phyloP scores from a whole-genome alignment of 2,329 filamentous ascomycete species.

The Fusarium brevicatenulatum region DNA sequence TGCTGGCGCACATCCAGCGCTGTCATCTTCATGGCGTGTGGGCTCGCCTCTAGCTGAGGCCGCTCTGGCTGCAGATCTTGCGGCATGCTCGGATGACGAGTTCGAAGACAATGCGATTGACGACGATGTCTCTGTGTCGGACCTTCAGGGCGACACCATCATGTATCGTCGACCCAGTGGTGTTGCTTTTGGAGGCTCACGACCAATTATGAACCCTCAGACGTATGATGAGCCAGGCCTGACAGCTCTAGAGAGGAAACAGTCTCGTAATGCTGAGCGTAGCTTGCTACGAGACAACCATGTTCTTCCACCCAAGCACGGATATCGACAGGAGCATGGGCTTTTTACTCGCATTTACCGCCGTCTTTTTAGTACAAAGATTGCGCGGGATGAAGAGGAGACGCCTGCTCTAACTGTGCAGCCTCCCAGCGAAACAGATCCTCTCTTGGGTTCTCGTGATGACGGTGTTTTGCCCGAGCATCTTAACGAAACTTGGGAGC shows the following conservation, averaged over 20 bases:
- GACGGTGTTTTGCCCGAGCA: constrained; percentile 60
- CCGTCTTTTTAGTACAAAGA: constrained; percentile 66
- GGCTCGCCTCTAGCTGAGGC: constrained; percentile 74
- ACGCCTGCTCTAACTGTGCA: constrained; percentile 49
- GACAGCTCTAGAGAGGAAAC: constrained; percentile 65
- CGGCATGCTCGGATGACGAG: constrained; percentile 70
- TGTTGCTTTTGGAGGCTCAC: constrained; percentile 76
- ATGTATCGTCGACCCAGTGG: constrained; percentile 81
- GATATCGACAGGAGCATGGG: constrained; percentile 46
- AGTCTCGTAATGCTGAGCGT: constrained; percentile 66
- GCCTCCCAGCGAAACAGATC: constrained; percentile 54
- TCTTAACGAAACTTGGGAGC: constrained; percentile 82
- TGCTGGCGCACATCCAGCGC: constrained; percentile 31
- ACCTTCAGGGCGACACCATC: constrained; percentile 56
- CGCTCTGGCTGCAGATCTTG: constrained; percentile 73
- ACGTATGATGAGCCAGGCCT: constrained; percentile 58
- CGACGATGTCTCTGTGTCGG: constrained; percentile 47
- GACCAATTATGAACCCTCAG: constrained; percentile 74
- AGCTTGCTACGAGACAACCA: constrained; percentile 73
- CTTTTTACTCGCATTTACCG: constrained; percentile 57
- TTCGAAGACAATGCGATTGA: constrained; percentile 48
- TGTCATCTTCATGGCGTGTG: constrained; percentile 63
- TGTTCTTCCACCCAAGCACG: constrained; percentile 70
- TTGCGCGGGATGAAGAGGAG: constrained; percentile 51
- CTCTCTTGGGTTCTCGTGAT: constrained; percentile 53